Conservation (phyloP, 306 rosid species). For the Cyclanthera cordifolia region DNA sequence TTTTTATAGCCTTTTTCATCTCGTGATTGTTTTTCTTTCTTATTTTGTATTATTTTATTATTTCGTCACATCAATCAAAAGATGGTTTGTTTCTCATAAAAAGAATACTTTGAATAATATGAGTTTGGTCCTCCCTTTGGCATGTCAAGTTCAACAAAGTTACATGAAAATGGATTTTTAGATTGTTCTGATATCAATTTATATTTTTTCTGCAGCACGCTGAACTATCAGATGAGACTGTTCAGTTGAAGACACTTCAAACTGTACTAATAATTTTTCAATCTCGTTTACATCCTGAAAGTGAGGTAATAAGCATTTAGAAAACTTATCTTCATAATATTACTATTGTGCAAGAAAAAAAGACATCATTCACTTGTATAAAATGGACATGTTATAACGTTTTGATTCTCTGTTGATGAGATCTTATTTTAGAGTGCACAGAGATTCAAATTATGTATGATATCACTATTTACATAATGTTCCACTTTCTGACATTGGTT, state of each 20-base stretch:
- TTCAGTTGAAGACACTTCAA: slow-evolving; percentile 96
- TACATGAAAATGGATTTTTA: background rate
- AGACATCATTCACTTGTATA: background rate
- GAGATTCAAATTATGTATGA: background rate
- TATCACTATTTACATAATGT: background rate
- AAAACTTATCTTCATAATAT: background rate
- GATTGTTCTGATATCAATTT: background rate
- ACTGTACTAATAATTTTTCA: slow-evolving; percentile 78
- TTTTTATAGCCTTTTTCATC: background rate
- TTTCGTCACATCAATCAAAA: background rate
- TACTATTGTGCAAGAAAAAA: background rate
- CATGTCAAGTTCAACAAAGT: background rate
- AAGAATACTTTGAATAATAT: background rate
- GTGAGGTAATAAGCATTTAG: slow-evolving; percentile 44
- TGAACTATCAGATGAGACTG: slow-evolving; percentile 77
- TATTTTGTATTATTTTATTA: no score
- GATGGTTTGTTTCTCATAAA: background rate
- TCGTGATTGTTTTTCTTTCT: background rate
- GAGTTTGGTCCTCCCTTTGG: background rate
- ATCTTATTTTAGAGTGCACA: background rate
- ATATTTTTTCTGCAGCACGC: slow-evolving; percentile 63
- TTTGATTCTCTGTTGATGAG: background rate
- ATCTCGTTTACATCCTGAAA: slow-evolving; percentile 87
- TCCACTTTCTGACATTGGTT: background rate
- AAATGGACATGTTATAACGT: background rate